Evolutionary conservation across 73 alveolate species (phyloP).

Genomic region (Uronychia setigera): DNA sequence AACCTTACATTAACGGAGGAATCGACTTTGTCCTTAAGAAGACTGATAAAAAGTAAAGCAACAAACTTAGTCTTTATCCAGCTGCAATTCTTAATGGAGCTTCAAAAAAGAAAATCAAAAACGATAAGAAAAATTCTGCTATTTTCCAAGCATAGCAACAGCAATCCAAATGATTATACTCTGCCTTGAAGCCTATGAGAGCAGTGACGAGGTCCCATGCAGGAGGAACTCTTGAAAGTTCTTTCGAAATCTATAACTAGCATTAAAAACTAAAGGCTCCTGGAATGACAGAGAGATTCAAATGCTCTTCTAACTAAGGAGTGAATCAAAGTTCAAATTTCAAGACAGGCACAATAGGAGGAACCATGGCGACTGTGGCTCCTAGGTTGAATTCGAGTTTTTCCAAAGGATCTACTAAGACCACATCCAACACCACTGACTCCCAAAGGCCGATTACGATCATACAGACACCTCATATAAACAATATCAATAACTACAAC

Average conservation of each 20-base stretch:
- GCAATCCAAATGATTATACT: not conserved
- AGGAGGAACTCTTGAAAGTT: not conserved
- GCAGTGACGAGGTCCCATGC: not conserved
- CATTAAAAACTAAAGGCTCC: not conserved
- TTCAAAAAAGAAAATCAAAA: not conserved
- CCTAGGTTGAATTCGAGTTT: not conserved
- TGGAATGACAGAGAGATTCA: not conserved
- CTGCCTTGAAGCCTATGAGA: not conserved
- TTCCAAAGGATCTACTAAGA: not conserved
- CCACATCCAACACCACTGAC: conserved; percentile 1
- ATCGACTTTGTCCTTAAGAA: not conserved
- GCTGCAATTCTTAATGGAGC: not conserved
- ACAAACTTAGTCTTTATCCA: not conserved
- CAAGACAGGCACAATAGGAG: no score
- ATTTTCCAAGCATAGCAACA: not conserved
- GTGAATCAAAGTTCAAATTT: not conserved
- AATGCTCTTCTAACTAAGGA: not conserved
- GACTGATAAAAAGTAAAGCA: not conserved
- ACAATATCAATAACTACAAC: conserved; percentile 26
- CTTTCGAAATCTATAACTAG: not conserved
- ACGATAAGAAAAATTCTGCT: not conserved
- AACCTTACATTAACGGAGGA: not conserved
- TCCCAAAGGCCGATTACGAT: conserved; percentile 21
- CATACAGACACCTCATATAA: conserved; percentile 34
- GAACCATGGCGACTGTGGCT: not conserved